Conservation (phyloP, 2,329 filamentous ascomycete species). For the Diaporthe caulivora region DNA sequence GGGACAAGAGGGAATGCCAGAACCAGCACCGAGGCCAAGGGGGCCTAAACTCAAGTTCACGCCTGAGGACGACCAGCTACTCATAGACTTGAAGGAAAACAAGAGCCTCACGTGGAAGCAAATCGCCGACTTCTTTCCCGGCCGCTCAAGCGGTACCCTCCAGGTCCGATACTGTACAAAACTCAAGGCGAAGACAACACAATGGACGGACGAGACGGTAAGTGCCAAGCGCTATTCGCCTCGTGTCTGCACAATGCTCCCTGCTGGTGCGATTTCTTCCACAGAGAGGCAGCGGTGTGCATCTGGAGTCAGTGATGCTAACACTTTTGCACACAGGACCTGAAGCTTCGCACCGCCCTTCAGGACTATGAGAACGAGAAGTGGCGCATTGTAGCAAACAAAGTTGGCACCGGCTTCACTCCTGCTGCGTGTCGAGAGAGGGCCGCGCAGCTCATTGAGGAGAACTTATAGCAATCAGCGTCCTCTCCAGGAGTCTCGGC, state of each 20-base stretch:
- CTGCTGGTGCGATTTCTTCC: background rate
- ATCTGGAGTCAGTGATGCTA: conserved; percentile 2
- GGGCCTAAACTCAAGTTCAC: conserved; percentile 96
- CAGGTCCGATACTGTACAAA: conserved; percentile 97
- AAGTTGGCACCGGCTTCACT: conserved; percentile 91
- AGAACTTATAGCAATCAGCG: conserved; percentile 67
- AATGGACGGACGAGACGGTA: conserved; percentile 96
- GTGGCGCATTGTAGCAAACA: conserved; percentile 92
- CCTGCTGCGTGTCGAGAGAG: conserved; percentile 89
- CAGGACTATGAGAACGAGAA: conserved; percentile 92
- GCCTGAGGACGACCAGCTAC: conserved; percentile 86
- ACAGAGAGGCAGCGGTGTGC: no score
- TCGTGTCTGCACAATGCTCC: background rate
- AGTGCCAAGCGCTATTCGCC: conserved; percentile 48
- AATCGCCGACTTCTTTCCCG: conserved; percentile 96
- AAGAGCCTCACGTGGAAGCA: conserved; percentile 97
- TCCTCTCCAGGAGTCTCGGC: conserved; percentile 62
- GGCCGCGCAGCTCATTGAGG: conserved; percentile 71
- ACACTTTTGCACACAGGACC: conserved; percentile 65
- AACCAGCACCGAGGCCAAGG: conserved; percentile 82
- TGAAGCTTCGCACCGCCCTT: conserved; percentile 81
- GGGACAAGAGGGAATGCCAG: conserved; percentile 87
- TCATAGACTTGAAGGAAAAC: conserved; percentile 93
- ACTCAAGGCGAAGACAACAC: conserved; percentile 90
- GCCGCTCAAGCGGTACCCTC: conserved; percentile 87